phyloP scores from a whole-genome alignment of 2,329 filamentous ascomycete species.

The Penicillium olsonii region DNA sequence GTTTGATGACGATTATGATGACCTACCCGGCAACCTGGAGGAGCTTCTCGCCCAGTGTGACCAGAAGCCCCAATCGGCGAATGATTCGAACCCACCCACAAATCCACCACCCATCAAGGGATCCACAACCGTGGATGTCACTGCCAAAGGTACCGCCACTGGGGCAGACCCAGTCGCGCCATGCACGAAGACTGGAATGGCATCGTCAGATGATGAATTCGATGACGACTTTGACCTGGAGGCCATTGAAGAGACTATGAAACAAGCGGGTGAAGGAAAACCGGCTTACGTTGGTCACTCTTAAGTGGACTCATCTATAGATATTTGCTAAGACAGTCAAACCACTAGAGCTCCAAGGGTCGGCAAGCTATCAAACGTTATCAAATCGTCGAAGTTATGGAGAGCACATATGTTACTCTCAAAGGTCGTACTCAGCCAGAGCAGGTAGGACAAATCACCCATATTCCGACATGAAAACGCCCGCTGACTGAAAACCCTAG shows the following conservation, averaged over 20 bases:
- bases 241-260: constrained; percentile 63
- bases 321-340: constrained; percentile 62
- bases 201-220: constrained; percentile 69
- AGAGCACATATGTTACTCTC: constrained; percentile 67
- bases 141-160: neutral
- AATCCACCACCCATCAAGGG: constrained; percentile 18
- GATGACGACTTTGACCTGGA: constrained; percentile 65
- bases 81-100: constrained; percentile 12
- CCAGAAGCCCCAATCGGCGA: constrained; percentile 29
- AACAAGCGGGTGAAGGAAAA: constrained; percentile 64
- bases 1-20: constrained; percentile 68
- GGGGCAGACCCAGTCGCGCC: constrained; percentile 1
- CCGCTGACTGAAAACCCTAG: constrained; percentile 48
- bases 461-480: neutral
- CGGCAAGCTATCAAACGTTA: constrained; percentile 81
- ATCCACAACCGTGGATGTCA: constrained; percentile 3
- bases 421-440: constrained; percentile 63
- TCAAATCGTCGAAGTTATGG: constrained; percentile 72
- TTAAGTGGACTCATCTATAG: constrained; percentile 33
- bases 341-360: constrained; percentile 66
- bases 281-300: constrained; percentile 67
- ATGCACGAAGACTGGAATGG: constrained; percentile 32
- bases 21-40: constrained; percentile 60
- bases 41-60: constrained; percentile 60
- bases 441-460: constrained; percentile 60